phyloP scores from a whole-genome alignment of 2,329 filamentous ascomycete species.

The Aspergillus chevalieri region DNA sequence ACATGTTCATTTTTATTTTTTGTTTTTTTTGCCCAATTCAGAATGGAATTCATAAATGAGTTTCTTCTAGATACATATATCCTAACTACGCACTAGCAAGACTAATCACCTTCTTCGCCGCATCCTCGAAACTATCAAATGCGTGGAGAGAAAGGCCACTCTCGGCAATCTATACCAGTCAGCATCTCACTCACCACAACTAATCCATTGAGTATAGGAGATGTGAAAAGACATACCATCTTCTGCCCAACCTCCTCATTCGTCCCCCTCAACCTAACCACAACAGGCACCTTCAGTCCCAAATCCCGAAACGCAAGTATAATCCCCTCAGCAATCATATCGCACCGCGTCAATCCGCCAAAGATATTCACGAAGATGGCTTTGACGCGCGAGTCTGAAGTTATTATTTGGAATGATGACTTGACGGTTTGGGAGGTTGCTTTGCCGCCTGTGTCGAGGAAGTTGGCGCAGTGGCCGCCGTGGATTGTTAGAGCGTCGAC shows the following conservation, averaged over 20 bases:
- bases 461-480: conserved; percentile 69
- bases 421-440: conserved; percentile 77
- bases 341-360: conserved; percentile 64
- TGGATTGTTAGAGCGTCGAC: conserved; percentile 68
- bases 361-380: conserved; percentile 69
- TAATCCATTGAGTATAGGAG: neutral
- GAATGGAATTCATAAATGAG: neutral
- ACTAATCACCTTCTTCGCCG: conserved; percentile 60
- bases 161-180: conserved; percentile 48
- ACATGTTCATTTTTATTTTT: neutral
- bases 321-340: conserved; percentile 75
- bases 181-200: conserved; percentile 5
- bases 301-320: conserved; percentile 66
- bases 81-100: conserved; percentile 33
- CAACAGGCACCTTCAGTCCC: conserved; percentile 61
- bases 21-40: neutral
- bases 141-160: conserved; percentile 63
- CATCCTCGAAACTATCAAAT: conserved; percentile 70
- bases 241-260: conserved; percentile 65
- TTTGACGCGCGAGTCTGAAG: conserved; percentile 64
- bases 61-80: neutral
- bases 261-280: conserved; percentile 70
- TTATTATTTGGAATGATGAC: conserved; percentile 66
- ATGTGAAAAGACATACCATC: conserved; percentile 42
- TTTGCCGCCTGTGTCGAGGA: conserved; percentile 84